Base-by-base conservation (phyloP, 306 rosid species). In the Neltuma alba region DNA sequence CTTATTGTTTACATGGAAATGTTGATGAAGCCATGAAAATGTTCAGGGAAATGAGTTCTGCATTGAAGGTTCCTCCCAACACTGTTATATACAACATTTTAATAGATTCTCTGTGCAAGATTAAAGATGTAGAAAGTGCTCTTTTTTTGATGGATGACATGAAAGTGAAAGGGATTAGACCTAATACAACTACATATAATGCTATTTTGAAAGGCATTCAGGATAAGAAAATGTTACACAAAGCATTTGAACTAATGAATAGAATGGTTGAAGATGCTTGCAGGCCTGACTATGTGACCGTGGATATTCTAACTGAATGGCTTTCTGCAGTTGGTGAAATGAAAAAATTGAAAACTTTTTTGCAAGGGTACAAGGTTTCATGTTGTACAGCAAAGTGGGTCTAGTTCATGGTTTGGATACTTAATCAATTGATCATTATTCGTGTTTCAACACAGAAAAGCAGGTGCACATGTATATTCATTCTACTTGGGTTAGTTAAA, bases 241-340 rank as follows among this genome's bases (percentile, higher is more conserved):
- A 86, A 81, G 92, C 91, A 28, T 85, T 83, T 45, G 62, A 85
- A 23, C 80, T 86, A 50, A 88, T 90, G 94, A 88, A 86, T 64
- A 77, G 36, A 74, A 90, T 90, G 94, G 74, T 77, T 27, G 87
- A 85, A 63, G 77, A 85, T 45, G 88, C 89, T 12, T 90, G 94
- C 72, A 48, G 40, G 48, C 89, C 94, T n/a, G 91, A 90, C 82
- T 83, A 83, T 61, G 80, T 80, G 74, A 90, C 91, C 63, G 76
- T 86, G 86, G 92, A 88, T 52, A 77, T 88, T 52, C 89, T 90
- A 36, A 83, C 92, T 6, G 87, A 88, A 57, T 88, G 94, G 94
- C 86, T 90, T 82, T 75, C 86, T 58, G 77, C 85, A 0, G 85
- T 69, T 25, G 89, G 88, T 20, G 82, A 90, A 65, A 77, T 36